phyloP scores from a whole-genome alignment of 495 filamentous ascomycete species.

The Jackrogersella multiformis region DNA sequence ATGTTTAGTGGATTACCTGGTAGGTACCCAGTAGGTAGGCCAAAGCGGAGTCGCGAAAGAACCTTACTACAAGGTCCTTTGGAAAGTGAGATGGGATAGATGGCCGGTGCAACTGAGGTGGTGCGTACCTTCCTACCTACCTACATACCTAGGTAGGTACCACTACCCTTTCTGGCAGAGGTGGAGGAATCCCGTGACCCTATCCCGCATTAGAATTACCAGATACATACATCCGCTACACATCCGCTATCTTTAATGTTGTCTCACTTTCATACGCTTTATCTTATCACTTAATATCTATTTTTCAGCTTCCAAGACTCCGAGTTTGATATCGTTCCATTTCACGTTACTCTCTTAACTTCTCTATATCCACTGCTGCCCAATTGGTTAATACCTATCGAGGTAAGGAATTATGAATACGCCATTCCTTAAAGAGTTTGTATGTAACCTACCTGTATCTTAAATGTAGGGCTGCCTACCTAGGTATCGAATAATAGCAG shows the following conservation, averaged over 20 bases:
- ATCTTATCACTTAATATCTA: slow-evolving; percentile 21
- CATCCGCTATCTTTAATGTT: slow-evolving; percentile 1
- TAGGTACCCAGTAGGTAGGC: not conserved
- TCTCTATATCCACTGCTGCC: not conserved
- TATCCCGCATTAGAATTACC: slow-evolving; percentile 18
- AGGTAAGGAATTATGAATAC: not conserved
- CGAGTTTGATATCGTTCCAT: slow-evolving; percentile 5
- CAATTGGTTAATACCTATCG: not conserved
- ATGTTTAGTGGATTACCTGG: slow-evolving; percentile 1
- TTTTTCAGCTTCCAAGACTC: slow-evolving; percentile 1
- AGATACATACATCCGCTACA: not conserved
- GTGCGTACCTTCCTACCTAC: slow-evolving; percentile 1
- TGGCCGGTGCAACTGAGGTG: slow-evolving; percentile 6
- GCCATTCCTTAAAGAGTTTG: not conserved
- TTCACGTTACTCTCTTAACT: not conserved
- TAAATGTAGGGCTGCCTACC: not conserved
- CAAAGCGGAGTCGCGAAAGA: slow-evolving; percentile 34
- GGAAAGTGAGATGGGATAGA: no score
- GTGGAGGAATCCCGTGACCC: slow-evolving; percentile 19
- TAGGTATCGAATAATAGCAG: slow-evolving; percentile 2
- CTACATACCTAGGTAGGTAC: no score
- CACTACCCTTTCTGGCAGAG: no score
- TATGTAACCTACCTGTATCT: slow-evolving; percentile 5
- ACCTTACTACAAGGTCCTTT: no score
- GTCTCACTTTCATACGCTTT: slow-evolving; percentile 8